A percentile compares a stretch with the other conserved stretches of the same genome.
These are phyloP conservation scores for Starmerella ratchasimensis DNA, from an alignment of 805 yeast species.

Conservation along the genomic window DNA sequence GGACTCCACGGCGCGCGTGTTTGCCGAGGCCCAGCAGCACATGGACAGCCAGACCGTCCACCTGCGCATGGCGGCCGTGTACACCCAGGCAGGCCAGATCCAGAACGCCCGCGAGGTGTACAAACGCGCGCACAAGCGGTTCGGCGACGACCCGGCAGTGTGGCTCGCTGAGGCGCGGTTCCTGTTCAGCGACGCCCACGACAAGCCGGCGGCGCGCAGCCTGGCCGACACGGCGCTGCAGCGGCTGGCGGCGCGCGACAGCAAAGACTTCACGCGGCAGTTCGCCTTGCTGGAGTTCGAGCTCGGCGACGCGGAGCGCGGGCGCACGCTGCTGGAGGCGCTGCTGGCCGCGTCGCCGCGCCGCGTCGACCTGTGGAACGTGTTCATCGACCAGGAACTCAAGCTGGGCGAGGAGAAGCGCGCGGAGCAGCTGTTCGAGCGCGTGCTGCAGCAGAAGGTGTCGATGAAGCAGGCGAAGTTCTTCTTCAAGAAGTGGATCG, in stretches of 20 bases:
- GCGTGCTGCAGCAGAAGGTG: constrained; percentile 53
- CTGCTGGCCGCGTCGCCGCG: constrained; percentile 78
- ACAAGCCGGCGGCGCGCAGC: constrained; percentile 39
- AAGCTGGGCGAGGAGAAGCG: constrained; percentile 47
- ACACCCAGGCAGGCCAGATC: constrained; percentile 54
- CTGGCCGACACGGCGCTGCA: constrained; percentile 63
- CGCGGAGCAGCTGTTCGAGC: constrained; percentile 69
- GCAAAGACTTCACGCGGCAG: constrained; percentile 57
- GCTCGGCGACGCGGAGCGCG: constrained; percentile 82
- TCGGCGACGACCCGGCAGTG: constrained; percentile 53
- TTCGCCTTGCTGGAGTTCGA: constrained; percentile 77
- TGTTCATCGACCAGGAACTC: constrained; percentile 85
- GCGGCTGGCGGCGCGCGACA: constrained; percentile 26
- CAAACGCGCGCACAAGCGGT: constrained; percentile 59
- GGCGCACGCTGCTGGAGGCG: constrained; percentile 89
- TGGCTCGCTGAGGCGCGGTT: constrained; percentile 79
- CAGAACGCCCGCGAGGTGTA: constrained; percentile 58
- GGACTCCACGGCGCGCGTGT: constrained; percentile 64
- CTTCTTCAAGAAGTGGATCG: constrained; percentile 86
- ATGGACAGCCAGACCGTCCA: constrained; percentile 83
- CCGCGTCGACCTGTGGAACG: constrained; percentile 89
- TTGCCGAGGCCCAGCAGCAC: constrained; percentile 74
- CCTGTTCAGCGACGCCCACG: constrained; percentile 39
- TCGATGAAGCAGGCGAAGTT: constrained; percentile 83
- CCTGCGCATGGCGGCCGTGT: constrained; percentile 63